Evolutionary conservation across 2,329 filamentous ascomycete genomes (phyloP), one percentile per base, ranked within the genome.

Genomic region (Colletotrichum costaricense): DNA sequence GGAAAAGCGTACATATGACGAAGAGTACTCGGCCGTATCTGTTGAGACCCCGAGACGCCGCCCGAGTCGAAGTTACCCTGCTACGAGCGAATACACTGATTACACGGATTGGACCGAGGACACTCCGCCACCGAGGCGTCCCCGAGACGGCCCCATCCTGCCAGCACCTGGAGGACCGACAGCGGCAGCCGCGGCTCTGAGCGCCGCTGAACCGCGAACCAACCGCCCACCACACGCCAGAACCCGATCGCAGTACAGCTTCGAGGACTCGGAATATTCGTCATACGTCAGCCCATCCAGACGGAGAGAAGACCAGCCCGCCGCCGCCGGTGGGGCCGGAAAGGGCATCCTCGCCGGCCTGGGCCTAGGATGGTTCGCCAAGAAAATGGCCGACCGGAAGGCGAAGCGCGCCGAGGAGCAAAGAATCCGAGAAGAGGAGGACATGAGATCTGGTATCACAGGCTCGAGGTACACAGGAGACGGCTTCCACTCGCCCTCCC

Each of bases 381-480:
- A 89, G 83, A 89, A 90, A 80, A 87, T 93, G 80, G 90, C 88
- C 76, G 87, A 91, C 81, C 83, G 90, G 76, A 84, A 84, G 63
- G 79, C 84, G 72, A 85, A 78, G 74, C 83, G 84, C 66, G 88
- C 88, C 73, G 88, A 87, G 63, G 86, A 87, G 35, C 83, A 88
- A 52, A 82, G 85, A 8, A 49, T 83, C 5, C 67, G 79, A 42
- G 83, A 86, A 5, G 80, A 90, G 80, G 89, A 92, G 68, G 86
- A 91, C 2, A 77, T 83, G 76, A 88, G 90, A 66, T 89, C 90
- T 26, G 88, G 93, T 5, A 89, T 89, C 46, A 88, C 88, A 38
- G 86, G 88, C n/a, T 90, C 91, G 26, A 87, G 87, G 76, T 94
- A 90, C 74, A 94, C 93, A 2, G 93, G 90, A 33, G 93, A 95